Conservation (phyloP, 495 filamentous ascomycete genomes). For the Tetracladium setigerum region DNA sequence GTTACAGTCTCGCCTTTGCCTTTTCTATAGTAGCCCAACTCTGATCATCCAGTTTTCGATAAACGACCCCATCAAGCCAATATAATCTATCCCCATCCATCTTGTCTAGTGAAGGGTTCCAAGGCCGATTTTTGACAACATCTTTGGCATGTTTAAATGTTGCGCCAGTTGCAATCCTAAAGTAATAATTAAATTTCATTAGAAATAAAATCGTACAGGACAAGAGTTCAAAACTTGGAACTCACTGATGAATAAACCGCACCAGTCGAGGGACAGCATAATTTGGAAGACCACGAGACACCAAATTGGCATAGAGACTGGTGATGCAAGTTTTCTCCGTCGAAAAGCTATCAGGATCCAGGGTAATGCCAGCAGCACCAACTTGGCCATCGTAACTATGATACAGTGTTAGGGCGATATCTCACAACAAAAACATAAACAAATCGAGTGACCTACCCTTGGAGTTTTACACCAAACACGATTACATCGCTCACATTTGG, state of each 20-base stretch:
- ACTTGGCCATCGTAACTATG: conserved; percentile 3
- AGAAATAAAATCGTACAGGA: neutral
- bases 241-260: conserved; percentile 1
- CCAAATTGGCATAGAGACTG: neutral
- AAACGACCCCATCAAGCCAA: neutral
- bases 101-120: neutral
- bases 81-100: neutral
- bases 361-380: neutral
- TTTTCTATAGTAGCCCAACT: too few species aligned
- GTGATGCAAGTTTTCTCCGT: neutral
- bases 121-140: neutral
- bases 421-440: too few species aligned
- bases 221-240: neutral
- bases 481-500: conserved; percentile 39
- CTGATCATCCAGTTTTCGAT: too few species aligned
- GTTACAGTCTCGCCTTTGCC: too few species aligned
- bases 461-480: conserved; percentile 42
- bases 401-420: too few species aligned
- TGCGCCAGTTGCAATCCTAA: neutral
- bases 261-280: conserved; percentile 1
- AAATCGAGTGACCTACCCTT: conserved; percentile 27
- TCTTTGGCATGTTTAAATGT: conserved; percentile 3
- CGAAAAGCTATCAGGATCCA: neutral
- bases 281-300: neutral
- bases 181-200: neutral